A percentile compares a stretch with the other conserved stretches of the same genome.
Evolutionary conservation across 805 yeast species (phyloP).

Genomic region (Nakazawaea holstii): DNA sequence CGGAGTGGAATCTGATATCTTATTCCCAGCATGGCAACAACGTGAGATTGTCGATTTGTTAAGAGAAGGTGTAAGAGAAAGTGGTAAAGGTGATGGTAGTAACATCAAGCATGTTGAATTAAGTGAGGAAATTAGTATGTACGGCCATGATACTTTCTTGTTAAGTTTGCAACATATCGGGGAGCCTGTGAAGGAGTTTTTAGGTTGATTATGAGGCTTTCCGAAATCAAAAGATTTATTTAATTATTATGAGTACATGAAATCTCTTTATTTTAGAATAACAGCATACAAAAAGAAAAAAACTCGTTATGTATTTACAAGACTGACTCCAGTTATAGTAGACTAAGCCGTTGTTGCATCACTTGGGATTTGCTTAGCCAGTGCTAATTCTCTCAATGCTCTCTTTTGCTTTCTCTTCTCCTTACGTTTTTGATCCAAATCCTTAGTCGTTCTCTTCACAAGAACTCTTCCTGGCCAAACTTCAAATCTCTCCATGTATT

Average conservation of each 20-base stretch:
- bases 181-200: slow-evolving; percentile 61
- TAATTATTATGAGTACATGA: not conserved
- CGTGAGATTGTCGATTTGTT: slow-evolving; percentile 67
- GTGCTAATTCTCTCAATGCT: slow-evolving; percentile 23
- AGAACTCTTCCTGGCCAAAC: slow-evolving; percentile 72
- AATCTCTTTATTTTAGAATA: not conserved
- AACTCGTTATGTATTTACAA: not conserved
- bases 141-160: slow-evolving; percentile 89
- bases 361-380: slow-evolving; percentile 2
- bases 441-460: slow-evolving; percentile 50
- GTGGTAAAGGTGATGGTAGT: slow-evolving; percentile 25
- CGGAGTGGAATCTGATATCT: slow-evolving; percentile 89
- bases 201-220: slow-evolving; percentile 29
- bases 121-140: slow-evolving; percentile 69
- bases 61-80: slow-evolving; percentile 24
- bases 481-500: slow-evolving; percentile 71
- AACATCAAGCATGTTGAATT: slow-evolving; percentile 65
- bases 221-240: too few relatives aligned
- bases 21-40: slow-evolving; percentile 96
- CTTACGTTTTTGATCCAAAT: slow-evolving; percentile 39
- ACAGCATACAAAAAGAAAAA: too few relatives aligned
- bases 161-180: slow-evolving; percentile 79
- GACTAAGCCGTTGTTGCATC: not conserved
- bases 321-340: not conserved
- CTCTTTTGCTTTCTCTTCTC: slow-evolving; percentile 41